Percentiles rank a stretch among this genome's conserved stretches.
Evolutionary conservation across 495 filamentous ascomycete species (phyloP).

Genomic region (Podospora fimiseda): DNA sequence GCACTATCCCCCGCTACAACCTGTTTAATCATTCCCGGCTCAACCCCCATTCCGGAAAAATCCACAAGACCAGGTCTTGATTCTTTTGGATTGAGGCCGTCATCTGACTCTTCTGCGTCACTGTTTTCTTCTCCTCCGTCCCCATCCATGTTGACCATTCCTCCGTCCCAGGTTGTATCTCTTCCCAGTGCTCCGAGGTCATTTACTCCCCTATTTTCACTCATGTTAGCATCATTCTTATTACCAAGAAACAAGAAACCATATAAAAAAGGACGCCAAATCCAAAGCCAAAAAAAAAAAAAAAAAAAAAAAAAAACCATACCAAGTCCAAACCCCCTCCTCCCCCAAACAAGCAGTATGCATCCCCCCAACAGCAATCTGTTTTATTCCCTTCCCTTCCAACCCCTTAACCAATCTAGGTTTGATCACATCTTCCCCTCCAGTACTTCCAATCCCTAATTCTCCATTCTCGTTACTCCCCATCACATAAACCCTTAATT

Average conservation of each 20-base stretch:
- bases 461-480: constrained; percentile 2
- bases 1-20: neutral
- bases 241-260: too few relatives aligned
- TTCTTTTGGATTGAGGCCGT: neutral
- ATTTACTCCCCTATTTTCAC: constrained; percentile 1
- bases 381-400: neutral
- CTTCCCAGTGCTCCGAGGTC: neutral
- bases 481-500: neutral
- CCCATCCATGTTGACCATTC: neutral
- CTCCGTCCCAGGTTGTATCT: neutral
- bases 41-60: neutral
- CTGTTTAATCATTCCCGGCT: neutral
- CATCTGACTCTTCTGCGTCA: neutral
- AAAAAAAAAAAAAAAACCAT: too few relatives aligned
- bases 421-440: neutral
- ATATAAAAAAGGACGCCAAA: too few relatives aligned
- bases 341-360: neutral
- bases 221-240: too few relatives aligned
- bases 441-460: neutral
- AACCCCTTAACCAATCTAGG: neutral
- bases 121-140: neutral
- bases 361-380: neutral
- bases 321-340: neutral
- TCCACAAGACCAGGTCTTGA: neutral
- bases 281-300: too few relatives aligned